Base-by-base conservation (phyloP, 257 asterid species). In the Echium plantagineum region DNA sequence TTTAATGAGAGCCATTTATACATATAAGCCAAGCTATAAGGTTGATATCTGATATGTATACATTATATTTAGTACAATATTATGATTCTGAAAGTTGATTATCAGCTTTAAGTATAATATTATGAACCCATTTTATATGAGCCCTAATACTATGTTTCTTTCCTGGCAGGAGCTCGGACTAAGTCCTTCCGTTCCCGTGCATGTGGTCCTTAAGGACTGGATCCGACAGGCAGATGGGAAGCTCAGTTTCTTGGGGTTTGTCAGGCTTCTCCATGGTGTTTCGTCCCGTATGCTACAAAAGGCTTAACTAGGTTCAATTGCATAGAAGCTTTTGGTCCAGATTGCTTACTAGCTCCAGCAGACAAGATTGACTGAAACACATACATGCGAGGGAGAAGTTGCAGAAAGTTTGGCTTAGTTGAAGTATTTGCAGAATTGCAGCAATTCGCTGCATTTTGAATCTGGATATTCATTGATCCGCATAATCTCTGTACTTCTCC, bases 211-310 rank as follows among this genome's bases (percentile, higher is more conserved):
- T 30, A 87, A 90, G 68, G 97, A 90, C 66, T 86, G 97, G 95
- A 84, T 90, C 62, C 70, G 97, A 61, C 97, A 87, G 54, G 75
- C 93, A 0, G 97, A 90, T 1, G 97, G 97, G 57, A 89, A 86
- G 77, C 95, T 90, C 63, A 90, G 97, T 77, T 90, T 90, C 83
- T 72, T 90, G 76, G 97, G 97, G 17, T 86, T 90, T 35, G 94
- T 90, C 32, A 71, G 88, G 42, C 97, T 90, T 71, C 85, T 90
- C 10, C 97, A 86, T 26, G 97, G 95, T 22, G 76, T 84, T 48
- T 81, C 97, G 24, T 67, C 95, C 2, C 87, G 95, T 0, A 18
- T 90, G 21, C 75, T 90, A 49, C 97, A 86, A 48, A 90, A 89
- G 80, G 77, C 80, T 22, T 81, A 48, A 61, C 63, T 48, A 58